Conservation (phyloP, 805 yeast genomes). For the Lipomyces orientalis region DNA sequence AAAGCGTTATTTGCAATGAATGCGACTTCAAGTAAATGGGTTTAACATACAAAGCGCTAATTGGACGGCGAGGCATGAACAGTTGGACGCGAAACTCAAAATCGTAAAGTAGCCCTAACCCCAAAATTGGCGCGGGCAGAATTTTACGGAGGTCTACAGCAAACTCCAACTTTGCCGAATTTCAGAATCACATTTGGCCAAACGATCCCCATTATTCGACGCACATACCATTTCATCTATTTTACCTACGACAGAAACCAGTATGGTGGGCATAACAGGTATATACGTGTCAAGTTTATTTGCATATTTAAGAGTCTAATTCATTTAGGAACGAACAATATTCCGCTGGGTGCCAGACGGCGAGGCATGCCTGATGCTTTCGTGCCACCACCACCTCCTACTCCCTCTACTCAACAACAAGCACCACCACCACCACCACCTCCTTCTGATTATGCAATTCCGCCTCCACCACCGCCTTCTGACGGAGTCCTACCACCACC, state of each 20-base stretch:
- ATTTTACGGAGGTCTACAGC: background rate
- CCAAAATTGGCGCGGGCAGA: background rate
- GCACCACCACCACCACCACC: constrained; percentile 5
- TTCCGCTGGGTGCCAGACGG: constrained; percentile 35
- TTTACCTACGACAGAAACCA: constrained; percentile 5
- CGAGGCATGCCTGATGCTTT: constrained; percentile 32
- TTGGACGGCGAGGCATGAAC: background rate
- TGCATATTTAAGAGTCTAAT: background rate
- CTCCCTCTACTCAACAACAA: background rate
- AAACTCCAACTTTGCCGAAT: constrained; percentile 9
- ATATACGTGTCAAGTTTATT: background rate
- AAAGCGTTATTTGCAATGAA: background rate
- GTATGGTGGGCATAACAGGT: constrained; percentile 26
- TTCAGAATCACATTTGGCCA: background rate
- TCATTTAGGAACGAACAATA: constrained; percentile 34
- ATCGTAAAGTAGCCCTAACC: background rate
- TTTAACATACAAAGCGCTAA: background rate
- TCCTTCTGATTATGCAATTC: constrained; percentile 10
- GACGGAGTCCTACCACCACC: constrained; percentile 31
- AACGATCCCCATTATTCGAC: too few species aligned
- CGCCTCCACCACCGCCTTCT: constrained; percentile 20
- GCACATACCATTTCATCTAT: too few species aligned
- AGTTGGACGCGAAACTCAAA: background rate
- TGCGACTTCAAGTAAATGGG: background rate
- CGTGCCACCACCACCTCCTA: constrained; percentile 28